phyloP scores from a whole-genome alignment of 2,329 filamentous ascomycete genomes.

The Dryadomyces quercivorus region DNA sequence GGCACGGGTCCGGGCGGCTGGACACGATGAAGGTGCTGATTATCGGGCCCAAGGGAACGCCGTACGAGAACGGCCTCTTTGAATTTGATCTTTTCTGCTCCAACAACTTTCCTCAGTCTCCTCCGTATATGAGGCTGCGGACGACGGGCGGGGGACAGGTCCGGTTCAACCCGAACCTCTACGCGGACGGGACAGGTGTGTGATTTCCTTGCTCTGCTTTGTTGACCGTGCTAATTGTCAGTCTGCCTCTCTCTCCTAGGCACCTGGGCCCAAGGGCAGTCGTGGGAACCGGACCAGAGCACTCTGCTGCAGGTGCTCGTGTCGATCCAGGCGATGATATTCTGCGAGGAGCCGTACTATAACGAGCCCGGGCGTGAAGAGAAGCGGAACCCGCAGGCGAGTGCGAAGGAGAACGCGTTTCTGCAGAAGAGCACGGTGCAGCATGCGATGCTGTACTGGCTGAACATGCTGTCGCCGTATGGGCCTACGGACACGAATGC shows the following conservation, averaged over 20 bases:
- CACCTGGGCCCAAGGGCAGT: slow-evolving; percentile 31
- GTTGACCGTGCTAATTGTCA: neutral
- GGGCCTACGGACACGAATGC: neutral
- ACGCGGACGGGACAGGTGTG: slow-evolving; percentile 32
- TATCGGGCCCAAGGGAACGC: slow-evolving; percentile 34
- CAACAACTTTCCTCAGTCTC: slow-evolving; percentile 25
- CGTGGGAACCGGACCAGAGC: slow-evolving; percentile 32
- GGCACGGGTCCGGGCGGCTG: slow-evolving; percentile 28
- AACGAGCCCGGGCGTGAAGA: slow-evolving; percentile 37
- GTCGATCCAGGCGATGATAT: slow-evolving; percentile 46
- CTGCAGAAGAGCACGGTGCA: slow-evolving; percentile 17
- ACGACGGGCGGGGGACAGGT: slow-evolving; percentile 29
- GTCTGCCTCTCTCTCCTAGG: slow-evolving; percentile 38
- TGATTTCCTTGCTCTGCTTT: neutral
- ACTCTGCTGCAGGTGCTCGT: slow-evolving; percentile 39
- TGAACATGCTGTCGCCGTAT: slow-evolving; percentile 9
- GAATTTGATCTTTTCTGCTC: slow-evolving; percentile 40
- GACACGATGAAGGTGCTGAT: slow-evolving; percentile 40
- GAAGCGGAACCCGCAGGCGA: slow-evolving; percentile 6
- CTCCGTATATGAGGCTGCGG: slow-evolving; percentile 29
- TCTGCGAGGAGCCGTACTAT: slow-evolving; percentile 39
- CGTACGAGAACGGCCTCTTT: slow-evolving; percentile 41
- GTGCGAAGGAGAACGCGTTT: slow-evolving; percentile 18
- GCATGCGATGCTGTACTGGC: slow-evolving; percentile 19
- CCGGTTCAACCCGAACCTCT: slow-evolving; percentile 40